Conservation (phyloP, 345 rosid genomes). For the Rhizophora mangle region DNA sequence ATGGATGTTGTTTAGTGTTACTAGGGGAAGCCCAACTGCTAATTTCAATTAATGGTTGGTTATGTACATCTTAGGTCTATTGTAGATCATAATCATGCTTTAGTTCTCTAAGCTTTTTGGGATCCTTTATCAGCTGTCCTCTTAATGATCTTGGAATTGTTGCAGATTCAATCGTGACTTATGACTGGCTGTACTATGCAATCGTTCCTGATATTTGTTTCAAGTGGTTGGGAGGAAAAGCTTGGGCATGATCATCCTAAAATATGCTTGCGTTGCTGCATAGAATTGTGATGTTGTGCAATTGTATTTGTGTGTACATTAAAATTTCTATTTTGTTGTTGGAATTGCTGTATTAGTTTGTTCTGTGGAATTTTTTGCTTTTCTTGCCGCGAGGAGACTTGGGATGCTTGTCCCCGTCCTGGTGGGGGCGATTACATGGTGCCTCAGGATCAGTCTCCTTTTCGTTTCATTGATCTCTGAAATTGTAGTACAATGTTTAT, state of each 20-base stretch:
- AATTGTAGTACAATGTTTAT: too few species aligned
- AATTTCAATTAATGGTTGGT: too few species aligned
- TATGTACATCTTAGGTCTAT: not conserved
- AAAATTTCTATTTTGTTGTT: not conserved
- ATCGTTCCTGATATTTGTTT: not conserved
- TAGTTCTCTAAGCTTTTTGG: slow-evolving; percentile 1
- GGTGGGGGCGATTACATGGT: too few species aligned
- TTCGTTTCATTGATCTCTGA: too few species aligned
- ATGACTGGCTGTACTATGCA: not conserved
- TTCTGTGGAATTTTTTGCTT: not conserved
- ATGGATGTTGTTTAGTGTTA: too few species aligned
- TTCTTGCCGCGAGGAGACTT: not conserved
- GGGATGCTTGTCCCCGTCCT: too few species aligned
- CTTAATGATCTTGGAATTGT: slow-evolving; percentile 1
- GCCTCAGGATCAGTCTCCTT: too few species aligned
- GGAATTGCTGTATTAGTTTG: not conserved
- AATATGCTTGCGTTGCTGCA: slow-evolving; percentile 4
- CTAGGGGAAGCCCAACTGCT: too few species aligned
- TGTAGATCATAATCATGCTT: slow-evolving; percentile 3
- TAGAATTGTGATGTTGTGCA: not conserved
- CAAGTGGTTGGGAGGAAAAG: slow-evolving; percentile 8
- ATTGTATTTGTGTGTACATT: not conserved
- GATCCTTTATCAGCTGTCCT: slow-evolving; percentile 5
- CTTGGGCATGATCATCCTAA: not conserved
- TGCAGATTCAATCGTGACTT: not conserved